Evolutionary conservation across 1,284 basidiomycete species (phyloP).

Genomic region (Singerocomus rubriflavus): DNA sequence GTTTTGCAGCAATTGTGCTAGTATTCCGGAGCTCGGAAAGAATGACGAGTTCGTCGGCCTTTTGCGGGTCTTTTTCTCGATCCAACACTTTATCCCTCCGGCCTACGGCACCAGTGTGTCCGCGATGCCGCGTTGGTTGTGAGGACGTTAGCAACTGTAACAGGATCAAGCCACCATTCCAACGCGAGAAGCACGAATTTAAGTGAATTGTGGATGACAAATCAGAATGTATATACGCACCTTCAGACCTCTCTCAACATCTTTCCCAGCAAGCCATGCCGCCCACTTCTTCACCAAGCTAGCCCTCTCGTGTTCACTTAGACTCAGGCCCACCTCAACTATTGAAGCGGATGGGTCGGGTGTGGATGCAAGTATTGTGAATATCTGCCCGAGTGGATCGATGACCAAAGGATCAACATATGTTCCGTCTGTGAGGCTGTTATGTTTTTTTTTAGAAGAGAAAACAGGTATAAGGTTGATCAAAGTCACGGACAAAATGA

Average conservation of each 20-base stretch:
- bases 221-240: slow-evolving; percentile 38
- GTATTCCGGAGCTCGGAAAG: slow-evolving; percentile 48
- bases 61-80: slow-evolving; percentile 21
- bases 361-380: slow-evolving; percentile 48
- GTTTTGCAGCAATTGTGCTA: slow-evolving; percentile 44
- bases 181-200: background rate
- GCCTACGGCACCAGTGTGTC: slow-evolving; percentile 25
- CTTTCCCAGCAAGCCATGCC: slow-evolving; percentile 74
- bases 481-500: background rate
- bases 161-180: background rate
- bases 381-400: slow-evolving; percentile 71
- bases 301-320: slow-evolving; percentile 50
- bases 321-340: background rate
- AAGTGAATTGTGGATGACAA: background rate
- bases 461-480: background rate
- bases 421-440: slow-evolving; percentile 69
- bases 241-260: slow-evolving; percentile 69
- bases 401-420: slow-evolving; percentile 56
- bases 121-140: slow-evolving; percentile 16
- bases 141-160: slow-evolving; percentile 53
- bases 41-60: slow-evolving; percentile 51
- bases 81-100: slow-evolving; percentile 28
- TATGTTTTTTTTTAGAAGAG: background rate
- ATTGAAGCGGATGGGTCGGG: slow-evolving; percentile 9
- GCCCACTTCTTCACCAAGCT: slow-evolving; percentile 69